phyloP scores from a whole-genome alignment of 176 grass and related monocot genomes.

The Chloris gayana region DNA sequence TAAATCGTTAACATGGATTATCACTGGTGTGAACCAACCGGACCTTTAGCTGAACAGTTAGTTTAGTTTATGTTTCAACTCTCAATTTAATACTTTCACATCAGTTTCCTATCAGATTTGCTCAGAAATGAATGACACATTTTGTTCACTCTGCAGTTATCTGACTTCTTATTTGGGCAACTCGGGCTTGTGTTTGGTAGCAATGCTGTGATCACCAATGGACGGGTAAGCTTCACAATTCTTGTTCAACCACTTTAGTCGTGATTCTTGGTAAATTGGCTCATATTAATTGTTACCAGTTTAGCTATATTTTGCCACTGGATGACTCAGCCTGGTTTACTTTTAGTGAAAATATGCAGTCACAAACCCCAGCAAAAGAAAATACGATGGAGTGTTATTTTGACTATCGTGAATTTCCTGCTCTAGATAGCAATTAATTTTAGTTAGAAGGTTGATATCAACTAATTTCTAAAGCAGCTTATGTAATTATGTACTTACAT shows the following conservation, averaged over 20 bases:
- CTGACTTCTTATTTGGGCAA: conserved; percentile 66
- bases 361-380: background rate
- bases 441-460: conserved; percentile 16
- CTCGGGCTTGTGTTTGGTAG: conserved; percentile 74
- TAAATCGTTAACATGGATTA: too few species aligned
- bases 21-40: conserved; percentile 15
- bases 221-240: conserved; percentile 71
- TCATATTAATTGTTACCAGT: background rate
- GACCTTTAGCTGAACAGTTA: conserved; percentile 7
- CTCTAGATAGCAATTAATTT: conserved; percentile 26
- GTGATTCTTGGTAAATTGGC: conserved; percentile 20
- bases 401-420: background rate
- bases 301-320: background rate
- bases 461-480: conserved; percentile 33
- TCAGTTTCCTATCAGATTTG: conserved; percentile 28
- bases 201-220: conserved; percentile 98
- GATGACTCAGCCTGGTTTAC: background rate
- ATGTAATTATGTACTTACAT: conserved; percentile 30
- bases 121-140: conserved; percentile 23
- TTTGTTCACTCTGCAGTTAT: conserved; percentile 63
- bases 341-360: background rate
- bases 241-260: conserved; percentile 5
- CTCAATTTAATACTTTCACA: background rate
- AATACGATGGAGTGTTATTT: background rate
- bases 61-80: conserved; percentile 11